Evolutionary conservation across 164 flowering plant genomes (phyloP).

Genomic region (Kingdonia uniflora): DNA sequence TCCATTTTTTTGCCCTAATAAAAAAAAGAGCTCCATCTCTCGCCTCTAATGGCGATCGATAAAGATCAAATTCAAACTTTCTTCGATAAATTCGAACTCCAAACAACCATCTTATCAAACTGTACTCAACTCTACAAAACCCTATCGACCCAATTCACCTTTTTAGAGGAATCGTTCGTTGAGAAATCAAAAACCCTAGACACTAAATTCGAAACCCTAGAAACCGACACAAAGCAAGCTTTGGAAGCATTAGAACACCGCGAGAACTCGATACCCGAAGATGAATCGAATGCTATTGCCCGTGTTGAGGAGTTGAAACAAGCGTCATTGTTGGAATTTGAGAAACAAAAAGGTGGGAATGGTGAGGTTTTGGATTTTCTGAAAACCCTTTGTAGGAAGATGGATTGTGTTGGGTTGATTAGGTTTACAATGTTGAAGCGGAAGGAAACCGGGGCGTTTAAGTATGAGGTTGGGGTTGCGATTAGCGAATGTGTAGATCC

Average conservation of each 20-base stretch:
- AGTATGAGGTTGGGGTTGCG: conserved; percentile 23
- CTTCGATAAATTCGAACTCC: conserved; percentile 29
- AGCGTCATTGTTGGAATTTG: conserved; percentile 26
- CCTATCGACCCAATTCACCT: conserved; percentile 32
- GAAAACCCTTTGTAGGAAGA: conserved; percentile 26
- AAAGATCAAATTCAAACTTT: conserved; percentile 20
- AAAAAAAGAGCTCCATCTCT: no score
- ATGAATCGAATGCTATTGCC: conserved; percentile 27
- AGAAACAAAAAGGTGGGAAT: conserved; percentile 3
- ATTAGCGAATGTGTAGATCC: conserved; percentile 36
- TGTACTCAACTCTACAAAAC: conserved; percentile 36
- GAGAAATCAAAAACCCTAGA: conserved; percentile 29
- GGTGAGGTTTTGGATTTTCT: conserved; percentile 18
- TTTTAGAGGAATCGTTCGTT: conserved; percentile 25
- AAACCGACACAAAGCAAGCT: conserved; percentile 23
- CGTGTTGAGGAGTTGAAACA: conserved; percentile 25
- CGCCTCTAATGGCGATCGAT: no score
- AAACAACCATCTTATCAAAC: conserved; percentile 22
- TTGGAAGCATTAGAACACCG: conserved; percentile 24
- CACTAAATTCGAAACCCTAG: conserved; percentile 30
- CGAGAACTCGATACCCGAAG: conserved; percentile 39
- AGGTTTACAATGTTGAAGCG: conserved; percentile 31
- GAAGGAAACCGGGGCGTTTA: conserved; percentile 33
- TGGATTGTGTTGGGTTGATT: conserved; percentile 34
- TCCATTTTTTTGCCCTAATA: no score